Base-by-base conservation (phyloP, 176 grass and related monocot genomes). In the Urochloa ruziziensis region DNA sequence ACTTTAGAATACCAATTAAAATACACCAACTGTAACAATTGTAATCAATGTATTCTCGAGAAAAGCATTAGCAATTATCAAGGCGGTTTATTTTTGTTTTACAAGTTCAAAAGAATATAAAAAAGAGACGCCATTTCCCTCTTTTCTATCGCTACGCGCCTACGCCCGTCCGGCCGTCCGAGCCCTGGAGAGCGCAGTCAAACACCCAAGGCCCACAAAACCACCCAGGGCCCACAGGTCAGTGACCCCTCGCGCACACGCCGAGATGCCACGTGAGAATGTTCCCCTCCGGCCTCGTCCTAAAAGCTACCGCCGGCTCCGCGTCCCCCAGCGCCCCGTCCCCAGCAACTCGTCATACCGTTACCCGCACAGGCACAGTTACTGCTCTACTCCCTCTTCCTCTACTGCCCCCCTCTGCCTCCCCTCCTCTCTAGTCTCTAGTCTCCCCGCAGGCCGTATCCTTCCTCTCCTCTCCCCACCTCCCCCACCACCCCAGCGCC, bases 361-460 rank as follows among this genome's bases (percentile, higher is more conserved):
- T 85, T 91, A 89, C 91, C 83, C 14, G 69, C 82, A 82, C 78
- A 84, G 89, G 6, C n/a, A n/a, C n/a, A n/a, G n/a, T 87, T 79
- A 88, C 82, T 75, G 78, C 68, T 88, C 66, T 66, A 49, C 23
- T 57, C 21, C 18, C 17, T 23, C 54, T 35, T 35, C 30, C 49
- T 5, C 19, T 34, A 35, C 77, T 25, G 4, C 70, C 27, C 25
- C 27, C 8, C 29, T 16, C 82, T 43, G 9, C 15, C 79, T 15
- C 13, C 35, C 58, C 54, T 59, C 76, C 49, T 59, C 36, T 33
- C n/a, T n/a, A n/a, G n/a, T n/a, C n/a, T n/a, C n/a, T n/a, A n/a
- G n/a, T 44, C 32, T 80, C 61, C n/a, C 30, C 47, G 70, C n/a
- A 74, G 76, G 42, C 77, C 23, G 56, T 58, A 63, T 80, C 80